A percentile compares a stretch with the other conserved stretches of the same genome.
These are phyloP conservation scores for Cutaneotrichosporon spelunceum DNA, from an alignment of 1,284 basidiomycete species.

Conservation along the genomic window DNA sequence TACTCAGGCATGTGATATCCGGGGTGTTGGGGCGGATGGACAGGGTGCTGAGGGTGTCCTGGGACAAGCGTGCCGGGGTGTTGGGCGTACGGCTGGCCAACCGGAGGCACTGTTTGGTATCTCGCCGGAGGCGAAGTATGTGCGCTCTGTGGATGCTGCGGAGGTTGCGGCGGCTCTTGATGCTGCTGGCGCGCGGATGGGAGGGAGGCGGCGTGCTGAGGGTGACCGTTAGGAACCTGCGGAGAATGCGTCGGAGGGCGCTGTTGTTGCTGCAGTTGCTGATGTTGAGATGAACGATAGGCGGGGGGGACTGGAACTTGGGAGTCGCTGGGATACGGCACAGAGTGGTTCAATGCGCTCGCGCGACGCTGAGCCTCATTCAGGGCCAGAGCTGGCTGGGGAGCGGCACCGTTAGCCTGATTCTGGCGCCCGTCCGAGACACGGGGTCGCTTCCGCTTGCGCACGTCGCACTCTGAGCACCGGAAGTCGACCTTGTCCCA, in stretches of 20 bases:
- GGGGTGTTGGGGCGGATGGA: background rate
- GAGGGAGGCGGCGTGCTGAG: background rate
- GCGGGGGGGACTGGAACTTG: constrained; percentile 2
- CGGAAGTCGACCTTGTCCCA: constrained; percentile 51
- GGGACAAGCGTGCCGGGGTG: background rate
- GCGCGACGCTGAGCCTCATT: background rate
- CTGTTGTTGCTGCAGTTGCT: background rate
- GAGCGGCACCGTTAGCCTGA: background rate
- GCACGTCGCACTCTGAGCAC: constrained; percentile 39
- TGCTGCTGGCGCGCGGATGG: background rate
- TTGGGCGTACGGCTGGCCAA: background rate
- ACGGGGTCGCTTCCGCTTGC: constrained; percentile 30
- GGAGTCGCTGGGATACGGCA: background rate
- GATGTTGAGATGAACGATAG: background rate
- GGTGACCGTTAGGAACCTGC: background rate
- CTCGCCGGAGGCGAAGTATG: background rate
- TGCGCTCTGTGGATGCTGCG: background rate
- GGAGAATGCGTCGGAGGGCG: background rate
- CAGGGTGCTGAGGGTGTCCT: background rate
- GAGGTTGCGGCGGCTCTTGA: no score
- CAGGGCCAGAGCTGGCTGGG: background rate
- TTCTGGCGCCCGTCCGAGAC: background rate
- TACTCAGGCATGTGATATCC: background rate
- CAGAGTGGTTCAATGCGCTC: background rate
- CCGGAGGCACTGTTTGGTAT: background rate